Percentiles rank a stretch among this genome's conserved stretches.
Conservation (phyloP, 148 eudicot genomes). For the Silene latifolia region DNA sequence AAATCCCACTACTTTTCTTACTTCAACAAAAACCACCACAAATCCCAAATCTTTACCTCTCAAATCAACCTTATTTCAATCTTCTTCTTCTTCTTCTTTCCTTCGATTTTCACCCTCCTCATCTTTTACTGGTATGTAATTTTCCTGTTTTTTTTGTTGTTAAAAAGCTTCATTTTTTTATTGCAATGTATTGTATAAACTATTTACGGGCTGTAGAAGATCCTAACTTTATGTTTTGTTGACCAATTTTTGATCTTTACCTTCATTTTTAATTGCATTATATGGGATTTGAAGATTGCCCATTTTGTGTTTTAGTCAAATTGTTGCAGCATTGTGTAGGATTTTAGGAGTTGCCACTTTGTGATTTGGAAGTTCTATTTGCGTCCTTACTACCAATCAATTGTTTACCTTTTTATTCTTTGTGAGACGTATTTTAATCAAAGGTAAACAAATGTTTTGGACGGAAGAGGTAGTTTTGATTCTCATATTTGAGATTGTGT, state of each 20-base stretch:
- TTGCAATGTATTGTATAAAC: background rate
- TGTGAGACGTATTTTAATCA: too few relatives aligned
- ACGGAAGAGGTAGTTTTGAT: background rate
- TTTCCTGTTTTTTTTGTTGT: background rate
- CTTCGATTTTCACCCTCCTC: conserved; percentile 17
- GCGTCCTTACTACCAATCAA: background rate
- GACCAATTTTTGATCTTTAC: background rate
- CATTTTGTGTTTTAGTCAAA: background rate
- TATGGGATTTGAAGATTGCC: background rate
- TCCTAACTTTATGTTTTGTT: background rate
- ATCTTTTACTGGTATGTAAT: conserved; percentile 17
- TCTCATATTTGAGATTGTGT: background rate
- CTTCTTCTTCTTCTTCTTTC: conserved; percentile 20
- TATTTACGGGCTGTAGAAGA: background rate
- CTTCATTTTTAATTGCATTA: background rate
- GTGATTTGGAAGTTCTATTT: background rate
- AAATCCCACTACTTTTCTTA: conserved; percentile 13
- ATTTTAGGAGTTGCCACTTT: conserved; percentile 4
- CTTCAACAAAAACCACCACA: conserved; percentile 7
- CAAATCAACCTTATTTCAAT: conserved; percentile 15
- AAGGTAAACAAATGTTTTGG: background rate
- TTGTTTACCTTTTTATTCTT: background rate
- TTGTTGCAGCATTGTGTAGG: background rate
- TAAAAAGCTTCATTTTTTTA: background rate
- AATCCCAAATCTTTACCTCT: conserved; percentile 17